Conservation (phyloP, 495 filamentous ascomycete species). For the Xylaria grammica region DNA sequence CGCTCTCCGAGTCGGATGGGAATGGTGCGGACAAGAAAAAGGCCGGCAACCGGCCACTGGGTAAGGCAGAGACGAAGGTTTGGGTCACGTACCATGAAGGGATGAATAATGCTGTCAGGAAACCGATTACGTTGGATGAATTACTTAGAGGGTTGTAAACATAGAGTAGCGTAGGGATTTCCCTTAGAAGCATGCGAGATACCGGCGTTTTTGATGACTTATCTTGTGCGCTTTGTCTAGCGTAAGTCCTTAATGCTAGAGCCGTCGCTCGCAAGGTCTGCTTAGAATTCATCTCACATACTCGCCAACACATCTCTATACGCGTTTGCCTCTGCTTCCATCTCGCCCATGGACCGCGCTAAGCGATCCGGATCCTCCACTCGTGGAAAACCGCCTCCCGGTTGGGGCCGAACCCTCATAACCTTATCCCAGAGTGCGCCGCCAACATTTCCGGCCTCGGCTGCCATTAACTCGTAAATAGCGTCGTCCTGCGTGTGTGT, state of each 20-base stretch:
- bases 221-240: conserved; percentile 5
- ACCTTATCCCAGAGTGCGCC: conserved; percentile 56
- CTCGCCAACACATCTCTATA: conserved; percentile 52
- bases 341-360: conserved; percentile 73
- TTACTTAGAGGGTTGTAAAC: conserved; percentile 69
- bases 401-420: conserved; percentile 20
- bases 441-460: conserved; percentile 84
- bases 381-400: conserved; percentile 52
- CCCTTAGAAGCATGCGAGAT: conserved; percentile 12
- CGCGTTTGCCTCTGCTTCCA: conserved; percentile 76
- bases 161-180: background rate
- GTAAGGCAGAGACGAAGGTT: conserved; percentile 62
- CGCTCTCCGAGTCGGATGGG: conserved; percentile 45
- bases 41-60: conserved; percentile 42
- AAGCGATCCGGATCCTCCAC: conserved; percentile 72
- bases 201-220: conserved; percentile 21
- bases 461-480: conserved; percentile 83
- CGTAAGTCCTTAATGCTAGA: background rate
- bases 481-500: conserved; percentile 58
- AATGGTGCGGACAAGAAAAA: conserved; percentile 43
- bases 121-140: conserved; percentile 86
- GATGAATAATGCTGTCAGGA: conserved; percentile 94
- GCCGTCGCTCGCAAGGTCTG: background rate
- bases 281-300: conserved; percentile 34
- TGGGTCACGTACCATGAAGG: conserved; percentile 97